Conservation (phyloP, 208 protist genomes). For the Leishmania amazonensis region DNA sequence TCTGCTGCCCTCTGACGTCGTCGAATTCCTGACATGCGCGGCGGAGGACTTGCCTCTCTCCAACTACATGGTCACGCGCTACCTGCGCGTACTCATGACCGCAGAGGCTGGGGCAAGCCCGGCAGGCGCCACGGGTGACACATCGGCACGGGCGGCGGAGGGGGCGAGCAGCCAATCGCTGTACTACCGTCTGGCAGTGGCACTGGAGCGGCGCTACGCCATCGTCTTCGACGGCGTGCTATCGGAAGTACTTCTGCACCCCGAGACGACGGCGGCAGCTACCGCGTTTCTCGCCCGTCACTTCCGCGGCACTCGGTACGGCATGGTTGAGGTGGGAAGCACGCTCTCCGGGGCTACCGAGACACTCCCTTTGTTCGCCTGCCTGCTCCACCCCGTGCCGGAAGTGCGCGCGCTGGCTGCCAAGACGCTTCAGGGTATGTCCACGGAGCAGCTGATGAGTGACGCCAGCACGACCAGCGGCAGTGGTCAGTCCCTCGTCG, state of each 20-base stretch:
- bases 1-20: conserved; percentile 62
- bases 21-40: conserved; percentile 62
- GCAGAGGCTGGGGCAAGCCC: conserved; percentile 21
- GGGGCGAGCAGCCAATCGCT: conserved; percentile 15
- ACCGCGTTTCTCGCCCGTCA: conserved; percentile 67
- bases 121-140: not conserved
- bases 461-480: not conserved
- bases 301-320: conserved; percentile 75
- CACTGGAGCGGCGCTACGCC: conserved; percentile 71
- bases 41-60: conserved; percentile 70
- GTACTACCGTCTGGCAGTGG: conserved; percentile 41
- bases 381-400: conserved; percentile 71
- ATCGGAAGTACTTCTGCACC: conserved; percentile 51
- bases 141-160: conserved; percentile 6
- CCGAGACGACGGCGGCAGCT: conserved; percentile 32
- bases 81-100: conserved; percentile 48
- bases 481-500: conserved; percentile 47
- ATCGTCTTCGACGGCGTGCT: conserved; percentile 72
- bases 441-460: conserved; percentile 43
- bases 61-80: conserved; percentile 38
- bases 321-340: conserved; percentile 56
- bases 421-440: conserved; percentile 49
- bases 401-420: conserved; percentile 67
- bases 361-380: conserved; percentile 80
- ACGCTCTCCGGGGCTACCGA: conserved; percentile 26